Percentiles rank a stretch among this genome's conserved stretches.
Conservation (phyloP, 805 yeast genomes). For the Pichia occidentalis region DNA sequence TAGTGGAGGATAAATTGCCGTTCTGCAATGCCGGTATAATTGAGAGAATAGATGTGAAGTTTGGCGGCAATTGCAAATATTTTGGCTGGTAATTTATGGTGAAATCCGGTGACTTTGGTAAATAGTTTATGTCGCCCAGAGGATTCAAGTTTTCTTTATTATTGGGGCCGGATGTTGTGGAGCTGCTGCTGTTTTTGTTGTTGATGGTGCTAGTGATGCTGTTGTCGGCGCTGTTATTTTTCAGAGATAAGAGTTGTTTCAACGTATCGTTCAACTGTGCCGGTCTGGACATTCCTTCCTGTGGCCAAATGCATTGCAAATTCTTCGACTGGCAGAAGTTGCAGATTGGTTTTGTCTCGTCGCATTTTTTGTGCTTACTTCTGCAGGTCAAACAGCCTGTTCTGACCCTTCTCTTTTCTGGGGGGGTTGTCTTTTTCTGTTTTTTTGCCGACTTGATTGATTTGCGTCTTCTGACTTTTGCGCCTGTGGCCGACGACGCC, state of each 20-base stretch:
- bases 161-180: no score
- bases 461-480: no score
- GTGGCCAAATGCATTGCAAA: constrained; percentile 34
- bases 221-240: no score
- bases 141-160: no score
- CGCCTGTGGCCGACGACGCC: no score
- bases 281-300: constrained; percentile 8
- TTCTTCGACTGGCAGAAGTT: constrained; percentile 35
- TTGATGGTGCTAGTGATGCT: no score
- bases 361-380: constrained; percentile 49
- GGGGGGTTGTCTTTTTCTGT: constrained; percentile 27
- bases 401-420: constrained; percentile 32
- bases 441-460: constrained; percentile 4
- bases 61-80: constrained; percentile 7
- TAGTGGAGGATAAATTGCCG: constrained; percentile 6
- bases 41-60: constrained; percentile 10
- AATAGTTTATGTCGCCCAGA: no score
- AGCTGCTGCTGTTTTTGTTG: no score
- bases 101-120: neutral
- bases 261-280: constrained; percentile 8
- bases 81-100: constrained; percentile 1
- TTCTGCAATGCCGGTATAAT: constrained; percentile 10
- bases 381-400: constrained; percentile 49
- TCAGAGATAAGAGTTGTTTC: constrained; percentile 6
- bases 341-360: constrained; percentile 49